Base-by-base conservation (phyloP, 192 early-diverging fungal genomes). In the Linnemannia hyalina region DNA sequence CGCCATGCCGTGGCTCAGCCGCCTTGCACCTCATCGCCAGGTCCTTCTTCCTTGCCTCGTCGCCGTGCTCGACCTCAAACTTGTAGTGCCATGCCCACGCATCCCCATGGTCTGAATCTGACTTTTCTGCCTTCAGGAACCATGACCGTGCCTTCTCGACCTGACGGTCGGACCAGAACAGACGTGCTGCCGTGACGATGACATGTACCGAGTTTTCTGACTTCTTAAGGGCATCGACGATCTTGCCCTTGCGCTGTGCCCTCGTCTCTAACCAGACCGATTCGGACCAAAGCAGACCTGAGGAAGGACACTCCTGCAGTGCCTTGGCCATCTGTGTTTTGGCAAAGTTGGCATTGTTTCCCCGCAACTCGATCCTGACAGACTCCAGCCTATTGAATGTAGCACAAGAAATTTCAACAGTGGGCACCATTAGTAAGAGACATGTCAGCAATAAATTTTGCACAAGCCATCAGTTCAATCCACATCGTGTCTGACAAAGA, bases 101-200 rank as follows among this genome's bases (percentile, higher is more conserved):
- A 83, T 99, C 99, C 9, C 99, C 99, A 8, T 93, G 88, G 84
- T 99, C 96, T 3, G 96, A 91, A 79, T 99, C 96, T 7, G 93
- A 94, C 60, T 94, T 93, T 8, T 94, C 90, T 1, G 98, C 96
- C 35, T 97, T 92, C 71, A 90, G 83, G 80, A 99, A 98, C 99
- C 99, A 99, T 42, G 90, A 92, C 29, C 98, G 83, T 11, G 98
- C 97, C 90, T 99, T 99, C 29, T 98, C 99, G 6, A 95, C 82
- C 77, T 98, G 97, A 29, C 97, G 90, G 85, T 99, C 99, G 0
- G 92, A 83, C 98, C 97, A 98, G 80, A 99, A 99, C 54, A 99
- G 82, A 11, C 97, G 88, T 1, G 98, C 98, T 3, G 99, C 95
- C 1, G 97, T 95, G 5, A 90, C 74, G 8, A 98, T 89, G 4